Evolutionary conservation across 108 stramenopile species (phyloP).

Genomic region (Skeletonema tropicum): DNA sequence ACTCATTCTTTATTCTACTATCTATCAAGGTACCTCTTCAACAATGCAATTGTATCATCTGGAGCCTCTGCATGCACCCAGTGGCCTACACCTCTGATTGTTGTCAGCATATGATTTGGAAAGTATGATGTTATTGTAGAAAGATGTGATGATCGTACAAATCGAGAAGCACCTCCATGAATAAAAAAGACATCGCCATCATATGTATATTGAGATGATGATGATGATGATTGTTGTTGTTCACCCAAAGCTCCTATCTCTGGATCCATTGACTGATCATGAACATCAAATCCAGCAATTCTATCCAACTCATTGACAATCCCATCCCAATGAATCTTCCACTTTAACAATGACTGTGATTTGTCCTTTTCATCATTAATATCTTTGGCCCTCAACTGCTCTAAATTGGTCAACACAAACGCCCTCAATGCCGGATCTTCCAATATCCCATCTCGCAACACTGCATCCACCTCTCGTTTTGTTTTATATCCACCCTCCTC

Average conservation of each 20-base stretch:
- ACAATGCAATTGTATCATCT: slow-evolving; percentile 74
- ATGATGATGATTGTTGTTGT: background rate
- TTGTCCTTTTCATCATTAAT: slow-evolving; percentile 4
- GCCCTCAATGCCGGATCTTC: slow-evolving; percentile 87
- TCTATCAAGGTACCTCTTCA: slow-evolving; percentile 84
- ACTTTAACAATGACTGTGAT: slow-evolving; percentile 43
- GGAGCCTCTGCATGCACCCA: slow-evolving; percentile 96
- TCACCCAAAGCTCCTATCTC: background rate
- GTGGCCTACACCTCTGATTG: slow-evolving; percentile 91
- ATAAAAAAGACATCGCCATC: slow-evolving; percentile 87
- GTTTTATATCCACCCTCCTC: slow-evolving; percentile 42
- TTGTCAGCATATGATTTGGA: slow-evolving; percentile 91
- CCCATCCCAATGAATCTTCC: slow-evolving; percentile 86
- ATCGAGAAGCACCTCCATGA: slow-evolving; percentile 89
- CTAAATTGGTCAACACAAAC: slow-evolving; percentile 91
- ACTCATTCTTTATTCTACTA: slow-evolving; percentile 6
- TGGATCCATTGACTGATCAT: slow-evolving; percentile 33
- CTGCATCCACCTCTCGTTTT: slow-evolving; percentile 68
- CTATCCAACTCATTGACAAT: slow-evolving; percentile 74
- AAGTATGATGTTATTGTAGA: slow-evolving; percentile 79
- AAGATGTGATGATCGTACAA: slow-evolving; percentile 88
- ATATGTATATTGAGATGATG: slow-evolving; percentile 36
- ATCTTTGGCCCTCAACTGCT: slow-evolving; percentile 38
- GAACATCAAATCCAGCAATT: slow-evolving; percentile 84
- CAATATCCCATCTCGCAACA: slow-evolving; percentile 54